Evolutionary conservation across 352 stramenopile genomes (phyloP), one percentile per base, ranked within the genome.

Genomic region (Phytopythium helicoides): DNA sequence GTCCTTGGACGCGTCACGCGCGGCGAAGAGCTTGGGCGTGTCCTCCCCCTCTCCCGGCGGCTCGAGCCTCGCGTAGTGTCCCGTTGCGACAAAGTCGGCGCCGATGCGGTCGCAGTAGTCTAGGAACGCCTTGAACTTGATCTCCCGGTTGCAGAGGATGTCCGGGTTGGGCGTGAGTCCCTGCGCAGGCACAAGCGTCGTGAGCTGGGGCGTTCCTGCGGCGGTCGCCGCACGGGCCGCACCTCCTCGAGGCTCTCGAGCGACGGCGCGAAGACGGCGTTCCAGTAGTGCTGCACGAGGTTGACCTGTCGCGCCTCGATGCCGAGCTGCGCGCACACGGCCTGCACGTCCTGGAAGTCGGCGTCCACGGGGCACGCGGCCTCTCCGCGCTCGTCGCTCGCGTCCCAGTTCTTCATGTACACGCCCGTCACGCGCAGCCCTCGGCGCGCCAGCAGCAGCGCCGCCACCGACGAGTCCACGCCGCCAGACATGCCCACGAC

Each of bases 321-420:
- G 19, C 74, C 71, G 1, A 99, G 68, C 38, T 97, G 86, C 37
- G 87, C 21, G 34, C 95, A 97, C 16, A 99, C 96, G 18, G 77
- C 73, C 44, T 97, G 64, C 6, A 97, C 95, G 59, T 99, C 92
- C 35, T 93, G 71, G 54, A 90, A 96, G 62, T 99, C 97, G 40
- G 85, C 73, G 49, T 97, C 97, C 54, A 81, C 71, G 41, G 86
- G 87, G 61, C 86, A 98, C 2, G 76, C 84, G 8, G 75, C 76
- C 46, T 74, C 56, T 10, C 87, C 92, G 35, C 92, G 76, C 68
- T 99, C 96, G 49, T 98, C 94, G 19, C 85, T 88, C 18, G 78
- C 56, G 73, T 99, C 97, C 97, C 97, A 99, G 72, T 99, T 99
- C 60, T 96, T 97, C 97, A 99, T 99, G 72, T 98, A 98, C 37